A percentile compares a stretch with the other conserved stretches of the same genome.
These are phyloP conservation scores for Kwoniella sp. DNA, from an alignment of 768 basidiomycete species.

Conservation along the genomic window DNA sequence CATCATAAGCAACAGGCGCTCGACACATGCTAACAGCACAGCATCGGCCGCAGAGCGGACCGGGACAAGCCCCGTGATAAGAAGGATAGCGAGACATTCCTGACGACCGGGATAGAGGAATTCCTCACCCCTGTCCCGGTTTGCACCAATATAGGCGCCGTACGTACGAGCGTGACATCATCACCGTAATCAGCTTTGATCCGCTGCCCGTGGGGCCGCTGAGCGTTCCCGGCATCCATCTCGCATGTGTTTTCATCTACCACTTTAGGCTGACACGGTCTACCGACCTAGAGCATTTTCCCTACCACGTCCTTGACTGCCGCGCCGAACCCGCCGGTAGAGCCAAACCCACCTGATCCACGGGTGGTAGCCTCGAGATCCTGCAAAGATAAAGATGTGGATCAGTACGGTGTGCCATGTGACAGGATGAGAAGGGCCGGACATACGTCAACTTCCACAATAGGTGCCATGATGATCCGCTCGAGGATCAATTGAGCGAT, in stretches of 20 bases:
- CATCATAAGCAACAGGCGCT: too few species aligned
- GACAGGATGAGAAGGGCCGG: not conserved
- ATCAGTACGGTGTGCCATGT: constrained; percentile 4
- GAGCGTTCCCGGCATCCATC: not conserved
- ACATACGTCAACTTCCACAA: constrained; percentile 78
- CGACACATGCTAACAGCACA: too few species aligned
- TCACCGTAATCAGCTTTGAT: not conserved
- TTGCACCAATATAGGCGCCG: too few species aligned
- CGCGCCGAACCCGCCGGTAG: constrained; percentile 71
- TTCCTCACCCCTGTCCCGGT: too few species aligned
- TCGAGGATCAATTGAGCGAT: constrained; percentile 93
- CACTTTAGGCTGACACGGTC: too few species aligned
- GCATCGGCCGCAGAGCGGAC: too few species aligned
- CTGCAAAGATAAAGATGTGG: constrained; percentile 51
- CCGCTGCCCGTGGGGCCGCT: not conserved
- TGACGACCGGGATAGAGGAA: too few species aligned
- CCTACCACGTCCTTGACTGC: constrained; percentile 15
- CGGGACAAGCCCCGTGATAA: too few species aligned
- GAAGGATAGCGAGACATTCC: too few species aligned
- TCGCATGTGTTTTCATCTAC: too few species aligned
- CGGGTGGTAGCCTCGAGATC: constrained; percentile 78
- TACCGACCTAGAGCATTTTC: constrained; percentile 15
- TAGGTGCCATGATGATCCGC: constrained; percentile 76
- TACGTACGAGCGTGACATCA: not conserved
- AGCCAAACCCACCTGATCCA: constrained; percentile 85